phyloP scores from a whole-genome alignment of 306 rosid species.

The Quercus alba region DNA sequence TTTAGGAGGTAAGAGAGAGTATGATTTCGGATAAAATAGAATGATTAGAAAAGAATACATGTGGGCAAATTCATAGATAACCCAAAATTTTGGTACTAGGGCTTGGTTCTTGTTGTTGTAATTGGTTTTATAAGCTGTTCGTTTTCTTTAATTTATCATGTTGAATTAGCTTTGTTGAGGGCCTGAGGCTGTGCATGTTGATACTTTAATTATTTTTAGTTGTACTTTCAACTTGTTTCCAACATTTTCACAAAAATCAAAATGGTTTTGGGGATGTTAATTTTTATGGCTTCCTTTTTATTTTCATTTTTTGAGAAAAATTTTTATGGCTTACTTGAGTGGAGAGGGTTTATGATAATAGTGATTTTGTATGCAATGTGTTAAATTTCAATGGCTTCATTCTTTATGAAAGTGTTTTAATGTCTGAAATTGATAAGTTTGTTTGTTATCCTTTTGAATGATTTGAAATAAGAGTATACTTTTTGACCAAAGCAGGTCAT shows the following conservation, averaged over 20 bases:
- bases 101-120: not conserved
- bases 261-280: not conserved
- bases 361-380: not conserved
- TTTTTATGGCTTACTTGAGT: not conserved
- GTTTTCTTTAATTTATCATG: not conserved
- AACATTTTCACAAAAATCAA: not conserved
- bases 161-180: not conserved
- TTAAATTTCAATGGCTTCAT: not conserved
- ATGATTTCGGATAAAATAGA: too few relatives aligned
- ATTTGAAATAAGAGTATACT: not conserved
- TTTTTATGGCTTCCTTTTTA: too few relatives aligned
- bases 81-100: too few relatives aligned
- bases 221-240: not conserved
- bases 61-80: too few relatives aligned
- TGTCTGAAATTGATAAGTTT: not conserved
- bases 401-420: not conserved
- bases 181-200: not conserved
- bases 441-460: not conserved
- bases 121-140: not conserved
- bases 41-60: too few relatives aligned
- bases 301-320: not conserved
- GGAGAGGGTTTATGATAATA: not conserved
- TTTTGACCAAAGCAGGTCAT: slow-evolving; percentile 46
- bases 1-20: too few relatives aligned
- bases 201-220: not conserved